Conservation (phyloP, 352 stramenopile genomes). For the Plasmopara halstedii region DNA sequence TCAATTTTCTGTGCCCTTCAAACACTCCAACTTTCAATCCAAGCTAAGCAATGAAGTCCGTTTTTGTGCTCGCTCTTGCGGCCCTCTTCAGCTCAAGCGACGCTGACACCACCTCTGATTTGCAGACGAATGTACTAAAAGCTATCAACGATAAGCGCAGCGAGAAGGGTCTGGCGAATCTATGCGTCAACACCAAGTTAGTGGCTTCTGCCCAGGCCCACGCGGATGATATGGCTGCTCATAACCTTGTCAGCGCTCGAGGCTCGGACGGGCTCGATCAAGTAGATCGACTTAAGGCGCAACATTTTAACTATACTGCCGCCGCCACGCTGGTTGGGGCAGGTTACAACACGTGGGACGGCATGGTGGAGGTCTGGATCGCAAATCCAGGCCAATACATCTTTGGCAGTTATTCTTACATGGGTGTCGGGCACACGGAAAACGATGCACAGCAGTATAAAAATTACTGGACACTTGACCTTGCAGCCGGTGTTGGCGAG, state of each 20-base stretch:
- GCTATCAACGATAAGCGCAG: slow-evolving; percentile 34
- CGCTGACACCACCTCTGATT: slow-evolving; percentile 26
- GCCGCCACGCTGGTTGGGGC: slow-evolving; percentile 34
- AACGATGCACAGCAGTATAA: slow-evolving; percentile 23
- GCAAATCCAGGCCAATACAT: slow-evolving; percentile 27
- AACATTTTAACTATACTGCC: slow-evolving; percentile 14
- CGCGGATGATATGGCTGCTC: slow-evolving; percentile 17
- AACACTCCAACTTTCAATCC: slow-evolving; percentile 8
- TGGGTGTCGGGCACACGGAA: slow-evolving; percentile 26
- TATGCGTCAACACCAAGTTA: slow-evolving; percentile 40
- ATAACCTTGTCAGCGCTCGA: slow-evolving; percentile 17
- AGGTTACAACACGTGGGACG: slow-evolving; percentile 24
- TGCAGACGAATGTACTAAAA: too few relatives aligned
- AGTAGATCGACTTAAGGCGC: slow-evolving; percentile 14
- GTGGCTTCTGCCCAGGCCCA: slow-evolving; percentile 15
- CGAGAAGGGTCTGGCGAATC: slow-evolving; percentile 16
- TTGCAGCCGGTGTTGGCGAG: slow-evolving; percentile 13
- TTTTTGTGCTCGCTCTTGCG: slow-evolving; percentile 18
- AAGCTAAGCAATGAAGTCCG: slow-evolving; percentile 17
- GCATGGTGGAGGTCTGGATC: slow-evolving; percentile 31
- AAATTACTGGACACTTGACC: slow-evolving; percentile 29
- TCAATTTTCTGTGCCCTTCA: slow-evolving; percentile 21
- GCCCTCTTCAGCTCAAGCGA: slow-evolving; percentile 16
- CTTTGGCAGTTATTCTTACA: slow-evolving; percentile 21
- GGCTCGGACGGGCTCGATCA: slow-evolving; percentile 24